Evolutionary conservation across 2,329 filamentous ascomycete species (phyloP), one percentile per base, ranked within the genome.

Genomic region (Monosporascus sp.): DNA sequence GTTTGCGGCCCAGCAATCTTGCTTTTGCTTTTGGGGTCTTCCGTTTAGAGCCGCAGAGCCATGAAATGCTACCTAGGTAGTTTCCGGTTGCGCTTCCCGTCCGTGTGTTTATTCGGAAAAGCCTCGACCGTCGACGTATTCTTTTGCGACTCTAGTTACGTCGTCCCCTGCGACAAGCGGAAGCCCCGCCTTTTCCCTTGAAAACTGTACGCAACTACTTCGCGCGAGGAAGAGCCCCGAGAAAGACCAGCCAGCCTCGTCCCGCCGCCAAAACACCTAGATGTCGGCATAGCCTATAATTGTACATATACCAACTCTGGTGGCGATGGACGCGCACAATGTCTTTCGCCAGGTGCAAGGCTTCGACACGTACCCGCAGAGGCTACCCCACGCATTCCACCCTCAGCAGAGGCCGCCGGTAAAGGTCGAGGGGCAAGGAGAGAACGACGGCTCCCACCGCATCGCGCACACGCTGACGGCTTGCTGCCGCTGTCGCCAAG

Each of bases 401-500:
- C 38, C 7, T 41, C 63, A 57, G 51, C 62, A 61, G 56, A 68
- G 58, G 51, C 62, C 63, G 51, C 62, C 63, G 51, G 63, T 66
- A 46, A 65, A 70, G 27, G 64, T 66, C 40, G 74, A 77, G 48
- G 75, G 77, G 41, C 69, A 72, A 35, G 73, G 69, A 46, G 80
- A 82, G 55, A 73, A 65, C 51, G 81, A 82, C 55, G 72, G 76
- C 63, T 71, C 80, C 53, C 76, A 81, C 65, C 78, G 87, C 60
- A 86, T 91, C 60, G 88, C 88, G 31, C 88, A 92, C 67, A 92
- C 89, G 6, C 71, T 93, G 64, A 91, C 88, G 49, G 89, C 89
- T 22, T 92, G 88, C 66, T 90, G 86, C 66, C 84, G 88, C 57
- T 93, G 88, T 71, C 82, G 88, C 68, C 86, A 89, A 78, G 88